Conservation (phyloP, 2,329 filamentous ascomycete genomes). For the Cladorrhinum sp. region DNA sequence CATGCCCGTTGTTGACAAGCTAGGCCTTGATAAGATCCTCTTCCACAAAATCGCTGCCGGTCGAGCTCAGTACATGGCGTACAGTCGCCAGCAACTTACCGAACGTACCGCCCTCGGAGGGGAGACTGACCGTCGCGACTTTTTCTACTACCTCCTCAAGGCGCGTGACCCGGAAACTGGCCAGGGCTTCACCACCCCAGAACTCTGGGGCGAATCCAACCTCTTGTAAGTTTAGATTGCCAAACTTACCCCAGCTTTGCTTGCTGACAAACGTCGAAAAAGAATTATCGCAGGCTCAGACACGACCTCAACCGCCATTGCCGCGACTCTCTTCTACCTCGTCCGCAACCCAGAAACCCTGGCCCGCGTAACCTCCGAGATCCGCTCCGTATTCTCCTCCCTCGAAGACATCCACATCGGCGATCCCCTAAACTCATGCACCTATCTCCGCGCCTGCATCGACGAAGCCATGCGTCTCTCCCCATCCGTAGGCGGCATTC, state of each 20-base stretch:
- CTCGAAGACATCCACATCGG: constrained; percentile 57
- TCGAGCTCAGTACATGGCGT: constrained; percentile 67
- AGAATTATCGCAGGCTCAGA: constrained; percentile 69
- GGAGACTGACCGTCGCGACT: constrained; percentile 66
- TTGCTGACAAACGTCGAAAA: background rate
- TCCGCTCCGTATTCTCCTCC: constrained; percentile 49
- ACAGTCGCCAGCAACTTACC: constrained; percentile 64
- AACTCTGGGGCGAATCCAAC: constrained; percentile 70
- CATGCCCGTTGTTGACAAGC: constrained; percentile 65
- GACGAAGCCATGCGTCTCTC: constrained; percentile 65
- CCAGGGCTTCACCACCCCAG: constrained; percentile 60
- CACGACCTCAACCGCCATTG: constrained; percentile 67
- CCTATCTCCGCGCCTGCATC: constrained; percentile 62
- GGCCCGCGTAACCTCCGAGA: constrained; percentile 46
- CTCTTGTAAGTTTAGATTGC: constrained; percentile 47
- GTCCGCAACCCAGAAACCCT: constrained; percentile 50
- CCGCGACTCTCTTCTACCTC: constrained; percentile 62
- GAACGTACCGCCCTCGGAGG: constrained; percentile 65
- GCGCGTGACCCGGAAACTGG: constrained; percentile 70
- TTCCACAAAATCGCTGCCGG: constrained; percentile 66
- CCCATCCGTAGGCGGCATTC: constrained; percentile 57
- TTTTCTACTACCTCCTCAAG: constrained; percentile 72
- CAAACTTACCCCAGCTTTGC: background rate
- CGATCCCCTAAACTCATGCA: constrained; percentile 45
- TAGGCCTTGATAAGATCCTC: constrained; percentile 64